These are phyloP conservation scores for Camelina sativa DNA, from an alignment of 345 rosid species.

Conservation along the genomic window DNA sequence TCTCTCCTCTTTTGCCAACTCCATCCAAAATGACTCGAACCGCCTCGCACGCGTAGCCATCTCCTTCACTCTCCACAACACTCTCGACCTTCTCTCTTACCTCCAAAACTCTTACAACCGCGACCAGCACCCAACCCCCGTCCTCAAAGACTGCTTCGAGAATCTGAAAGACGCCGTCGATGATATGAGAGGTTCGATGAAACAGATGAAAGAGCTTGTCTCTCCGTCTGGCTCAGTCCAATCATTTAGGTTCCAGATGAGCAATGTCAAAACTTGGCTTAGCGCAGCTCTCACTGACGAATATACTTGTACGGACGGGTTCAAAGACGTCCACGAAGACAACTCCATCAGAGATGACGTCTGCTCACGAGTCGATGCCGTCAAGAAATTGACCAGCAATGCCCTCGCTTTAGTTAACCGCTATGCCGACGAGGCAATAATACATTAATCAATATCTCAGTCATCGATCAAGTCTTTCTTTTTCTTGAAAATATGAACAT, in stretches of 20 bases:
- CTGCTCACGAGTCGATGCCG: conserved; percentile 48
- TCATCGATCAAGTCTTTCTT: conserved; percentile 2
- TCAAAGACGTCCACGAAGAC: conserved; percentile 55
- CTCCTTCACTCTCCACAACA: conserved; percentile 54
- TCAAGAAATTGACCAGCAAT: conserved; percentile 75
- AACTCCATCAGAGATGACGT: conserved; percentile 56
- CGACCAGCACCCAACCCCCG: conserved; percentile 23
- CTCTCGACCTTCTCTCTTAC: conserved; percentile 52
- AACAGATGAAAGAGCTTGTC: conserved; percentile 62
- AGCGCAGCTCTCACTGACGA: conserved; percentile 84
- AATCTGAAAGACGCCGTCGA: conserved; percentile 77
- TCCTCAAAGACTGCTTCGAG: conserved; percentile 76
- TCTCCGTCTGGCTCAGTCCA: conserved; percentile 40
- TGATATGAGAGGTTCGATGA: conserved; percentile 71
- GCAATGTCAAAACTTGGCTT: conserved; percentile 93
- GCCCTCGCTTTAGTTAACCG: conserved; percentile 67
- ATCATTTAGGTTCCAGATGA: conserved; percentile 69
- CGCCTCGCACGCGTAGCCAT: conserved; percentile 68
- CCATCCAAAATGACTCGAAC: conserved; percentile 55
- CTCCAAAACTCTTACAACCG: conserved; percentile 35
- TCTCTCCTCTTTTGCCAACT: conserved; percentile 59
- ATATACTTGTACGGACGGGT: conserved; percentile 83
- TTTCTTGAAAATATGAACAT: background rate
- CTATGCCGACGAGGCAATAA: conserved; percentile 52
- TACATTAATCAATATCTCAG: background rate